Base-by-base conservation (phyloP, 1,284 basidiomycete species). In the Melampsora larici-populina region DNA sequence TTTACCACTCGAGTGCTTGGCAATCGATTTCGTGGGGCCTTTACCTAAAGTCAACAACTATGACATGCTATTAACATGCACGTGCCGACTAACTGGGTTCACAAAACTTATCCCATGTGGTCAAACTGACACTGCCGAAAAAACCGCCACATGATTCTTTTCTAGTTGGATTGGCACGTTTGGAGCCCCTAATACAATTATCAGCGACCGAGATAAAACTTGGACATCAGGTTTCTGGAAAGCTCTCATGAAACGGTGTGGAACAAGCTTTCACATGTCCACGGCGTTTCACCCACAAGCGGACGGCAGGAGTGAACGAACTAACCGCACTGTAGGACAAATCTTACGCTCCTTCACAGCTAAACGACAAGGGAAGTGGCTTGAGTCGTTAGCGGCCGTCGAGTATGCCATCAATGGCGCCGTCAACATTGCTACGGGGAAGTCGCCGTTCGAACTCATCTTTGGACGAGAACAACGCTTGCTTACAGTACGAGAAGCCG, bases 281-380 rank as follows among this genome's bases (percentile, higher is more conserved):
- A 79, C 80, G 0, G 75, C 81, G 0, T 83, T 78, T 68, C 83
- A 81, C 80, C 82, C 82, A 0, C 64, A 82, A 65, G 81, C 81
- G 0, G 82, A 83, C 51, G 81, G 82, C 26, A 13, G 68, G 0
- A 83, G 81, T 24, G 83, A 86, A 79, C 65, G 79, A 0, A 81
- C 83, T 0, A 85, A 85, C 66, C 84, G 84, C 51, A 85, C 83
- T 0, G 75, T 86, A 0, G 82, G 79, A 1, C 84, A 55, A 60
- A 68, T 78, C 29, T 55, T 81, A 1, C 71, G 78, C 6, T 2
- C 13, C 1, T 66, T 66, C 64, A 66, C 64, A 65, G 29, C 31
- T n/a, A n/a, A n/a, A n/a, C n/a, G n/a, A n/a, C n/a, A n/a, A n/a
- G n/a, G n/a, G n/a, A n/a, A n/a, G n/a, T n/a, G n/a, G n/a, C n/a